These are phyloP conservation scores for Thoreauomyces humboldtii DNA, from an alignment of 192 early-diverging fungal genomes.

Conservation along the genomic window DNA sequence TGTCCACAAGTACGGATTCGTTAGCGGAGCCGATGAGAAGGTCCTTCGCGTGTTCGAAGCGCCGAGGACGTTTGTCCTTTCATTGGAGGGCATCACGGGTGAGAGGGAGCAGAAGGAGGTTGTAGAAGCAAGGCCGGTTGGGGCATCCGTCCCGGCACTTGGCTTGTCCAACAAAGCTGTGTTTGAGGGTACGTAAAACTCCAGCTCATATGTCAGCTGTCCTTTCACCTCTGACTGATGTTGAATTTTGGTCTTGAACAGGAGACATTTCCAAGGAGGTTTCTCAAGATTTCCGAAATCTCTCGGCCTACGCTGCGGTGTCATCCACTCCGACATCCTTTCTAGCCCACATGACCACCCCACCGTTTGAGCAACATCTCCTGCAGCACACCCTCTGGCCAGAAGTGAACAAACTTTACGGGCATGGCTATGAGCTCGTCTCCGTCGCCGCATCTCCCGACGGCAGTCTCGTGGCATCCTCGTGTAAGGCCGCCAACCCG, in stretches of 20 bases:
- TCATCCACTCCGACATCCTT: constrained; percentile 22
- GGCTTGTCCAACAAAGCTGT: constrained; percentile 97
- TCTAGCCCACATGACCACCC: constrained; percentile 33
- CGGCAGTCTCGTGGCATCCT: constrained; percentile 70
- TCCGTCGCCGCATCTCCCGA: constrained; percentile 70
- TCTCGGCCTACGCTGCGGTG: constrained; percentile 34
- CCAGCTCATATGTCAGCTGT: background rate
- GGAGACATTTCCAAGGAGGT: constrained; percentile 8
- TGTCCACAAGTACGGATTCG: constrained; percentile 67
- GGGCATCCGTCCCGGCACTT: constrained; percentile 82
- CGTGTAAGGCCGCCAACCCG: constrained; percentile 68
- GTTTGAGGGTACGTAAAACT: constrained; percentile 13
- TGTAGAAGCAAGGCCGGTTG: constrained; percentile 53
- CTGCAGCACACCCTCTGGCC: constrained; percentile 93
- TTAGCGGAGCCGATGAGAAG: constrained; percentile 93
- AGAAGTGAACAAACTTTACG: constrained; percentile 93
- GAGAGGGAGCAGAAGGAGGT: background rate
- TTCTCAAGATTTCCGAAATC: constrained; percentile 34
- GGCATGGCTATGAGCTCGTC: constrained; percentile 93
- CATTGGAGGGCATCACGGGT: constrained; percentile 53
- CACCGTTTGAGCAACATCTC: constrained; percentile 89
- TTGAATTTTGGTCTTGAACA: too few species aligned
- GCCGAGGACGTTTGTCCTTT: constrained; percentile 71
- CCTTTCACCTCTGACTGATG: too few species aligned
- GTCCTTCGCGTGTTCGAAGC: constrained; percentile 85